A percentile compares a stretch with the other conserved stretches of the same genome.
Conservation (phyloP, 2,329 filamentous ascomycete genomes). For the Nemania serpens region DNA sequence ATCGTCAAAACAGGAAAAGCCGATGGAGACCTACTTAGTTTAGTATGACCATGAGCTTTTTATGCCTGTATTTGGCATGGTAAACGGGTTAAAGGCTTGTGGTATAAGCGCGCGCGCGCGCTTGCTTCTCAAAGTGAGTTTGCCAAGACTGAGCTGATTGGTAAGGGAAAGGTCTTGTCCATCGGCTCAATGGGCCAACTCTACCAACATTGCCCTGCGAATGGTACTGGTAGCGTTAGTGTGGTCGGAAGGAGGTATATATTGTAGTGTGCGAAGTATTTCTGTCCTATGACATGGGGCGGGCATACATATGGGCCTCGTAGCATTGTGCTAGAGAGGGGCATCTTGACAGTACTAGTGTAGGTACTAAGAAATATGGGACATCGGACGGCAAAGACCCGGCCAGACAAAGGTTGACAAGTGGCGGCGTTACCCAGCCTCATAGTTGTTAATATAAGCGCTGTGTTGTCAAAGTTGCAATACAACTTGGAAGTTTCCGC, state of each 20-base stretch:
- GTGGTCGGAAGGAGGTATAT: background rate
- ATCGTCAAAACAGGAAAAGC: conserved; percentile 3
- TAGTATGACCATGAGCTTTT: background rate
- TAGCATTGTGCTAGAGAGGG: too few relatives aligned
- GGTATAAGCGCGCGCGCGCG: conserved; percentile 24
- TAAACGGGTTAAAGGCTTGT: background rate
- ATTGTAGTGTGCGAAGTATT: too few relatives aligned
- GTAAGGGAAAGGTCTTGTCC: conserved; percentile 2
- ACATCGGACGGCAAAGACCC: too few relatives aligned
- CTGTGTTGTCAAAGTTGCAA: conserved; percentile 27
- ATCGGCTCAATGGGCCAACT: background rate
- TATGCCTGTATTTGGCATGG: conserved; percentile 1
- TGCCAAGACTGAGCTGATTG: conserved; percentile 14
- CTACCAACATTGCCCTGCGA: background rate
- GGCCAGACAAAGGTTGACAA: conserved; percentile 21
- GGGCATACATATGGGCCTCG: too few relatives aligned
- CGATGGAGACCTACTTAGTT: background rate
- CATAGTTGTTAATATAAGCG: conserved; percentile 4
- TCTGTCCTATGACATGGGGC: too few relatives aligned
- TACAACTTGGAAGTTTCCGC: conserved; percentile 2
- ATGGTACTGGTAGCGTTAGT: conserved; percentile 3
- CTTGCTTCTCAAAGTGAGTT: conserved; percentile 5
- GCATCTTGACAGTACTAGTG: too few relatives aligned
- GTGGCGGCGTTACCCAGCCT: conserved; percentile 7
- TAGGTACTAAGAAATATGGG: too few relatives aligned